phyloP scores from a whole-genome alignment of 345 rosid genomes.

The Dovyalis caffra region DNA sequence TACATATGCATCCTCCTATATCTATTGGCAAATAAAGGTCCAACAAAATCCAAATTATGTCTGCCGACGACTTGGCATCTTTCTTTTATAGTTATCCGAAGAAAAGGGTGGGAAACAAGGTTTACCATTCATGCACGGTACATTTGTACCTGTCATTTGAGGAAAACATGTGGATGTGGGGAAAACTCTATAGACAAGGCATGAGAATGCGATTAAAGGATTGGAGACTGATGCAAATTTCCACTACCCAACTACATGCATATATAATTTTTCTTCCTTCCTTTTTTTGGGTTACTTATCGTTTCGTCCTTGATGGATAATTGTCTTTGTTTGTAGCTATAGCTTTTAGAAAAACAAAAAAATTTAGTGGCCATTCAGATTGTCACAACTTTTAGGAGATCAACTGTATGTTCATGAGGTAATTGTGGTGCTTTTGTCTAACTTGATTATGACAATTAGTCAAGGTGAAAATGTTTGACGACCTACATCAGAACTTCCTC shows the following conservation, averaged over 20 bases:
- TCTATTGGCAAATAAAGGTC: not conserved
- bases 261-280: not conserved
- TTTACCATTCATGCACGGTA: not conserved
- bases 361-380: conserved; percentile 12
- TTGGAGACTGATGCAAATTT: not conserved
- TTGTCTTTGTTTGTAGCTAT: not conserved
- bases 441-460: not conserved
- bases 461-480: not conserved
- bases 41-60: not conserved
- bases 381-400: not conserved
- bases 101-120: not conserved
- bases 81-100: not conserved
- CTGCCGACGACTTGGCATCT: not conserved
- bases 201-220: not conserved
- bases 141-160: not conserved
- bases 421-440: not conserved
- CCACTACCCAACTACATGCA: not conserved
- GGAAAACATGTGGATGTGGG: not conserved
- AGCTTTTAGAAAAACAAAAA: too few species aligned
- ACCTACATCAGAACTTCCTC: not conserved
- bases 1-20: not conserved
- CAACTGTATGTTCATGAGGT: not conserved
- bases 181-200: not conserved
- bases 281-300: not conserved
- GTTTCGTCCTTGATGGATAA: not conserved